Evolutionary conservation across 495 filamentous ascomycete genomes (phyloP).

Genomic region (Penicillium robsamsonii): DNA sequence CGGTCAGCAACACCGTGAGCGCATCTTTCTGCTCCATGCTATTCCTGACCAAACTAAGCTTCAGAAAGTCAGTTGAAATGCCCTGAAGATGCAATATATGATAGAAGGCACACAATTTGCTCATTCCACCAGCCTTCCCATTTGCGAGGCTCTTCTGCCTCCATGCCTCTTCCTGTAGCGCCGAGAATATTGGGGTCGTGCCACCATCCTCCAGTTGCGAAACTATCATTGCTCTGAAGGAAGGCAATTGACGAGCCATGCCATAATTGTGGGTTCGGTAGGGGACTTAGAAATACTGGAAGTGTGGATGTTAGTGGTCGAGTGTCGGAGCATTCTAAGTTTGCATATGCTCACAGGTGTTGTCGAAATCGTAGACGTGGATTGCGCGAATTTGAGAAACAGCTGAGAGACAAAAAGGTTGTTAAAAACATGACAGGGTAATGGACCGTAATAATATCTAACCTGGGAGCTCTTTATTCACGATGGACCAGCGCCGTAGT

Average conservation of each 20-base stretch:
- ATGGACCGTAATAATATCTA: constrained; percentile 4
- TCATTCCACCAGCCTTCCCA: constrained; percentile 99
- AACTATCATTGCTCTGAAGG: constrained; percentile 69
- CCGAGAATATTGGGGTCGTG: constrained; percentile 84
- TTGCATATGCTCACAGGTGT: constrained; percentile 67
- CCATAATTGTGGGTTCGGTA: constrained; percentile 91
- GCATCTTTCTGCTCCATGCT: constrained; percentile 87
- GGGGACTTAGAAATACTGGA: constrained; percentile 82
- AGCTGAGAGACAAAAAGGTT: constrained; percentile 37
- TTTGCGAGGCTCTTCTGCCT: constrained; percentile 74
- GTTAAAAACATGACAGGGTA: not conserved
- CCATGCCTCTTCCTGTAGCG: constrained; percentile 80
- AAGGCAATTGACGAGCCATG: constrained; percentile 69
- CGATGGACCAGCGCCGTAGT: constrained; percentile 77
- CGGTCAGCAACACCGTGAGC: constrained; percentile 83
- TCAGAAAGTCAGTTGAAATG: constrained; percentile 27
- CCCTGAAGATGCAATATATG: not conserved
- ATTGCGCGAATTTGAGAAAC: constrained; percentile 70
- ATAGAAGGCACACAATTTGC: constrained; percentile 56
- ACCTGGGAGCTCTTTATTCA: constrained; percentile 68
- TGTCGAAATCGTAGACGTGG: constrained; percentile 98
- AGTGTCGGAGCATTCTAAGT: not conserved
- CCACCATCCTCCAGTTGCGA: constrained; percentile 95
- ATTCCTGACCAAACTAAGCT: constrained; percentile 74
- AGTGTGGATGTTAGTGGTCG: constrained; percentile 13